Evolutionary conservation across 345 rosid species (phyloP), one percentile per base, ranked within the genome.

Genomic region (Linum usitatissimum): DNA sequence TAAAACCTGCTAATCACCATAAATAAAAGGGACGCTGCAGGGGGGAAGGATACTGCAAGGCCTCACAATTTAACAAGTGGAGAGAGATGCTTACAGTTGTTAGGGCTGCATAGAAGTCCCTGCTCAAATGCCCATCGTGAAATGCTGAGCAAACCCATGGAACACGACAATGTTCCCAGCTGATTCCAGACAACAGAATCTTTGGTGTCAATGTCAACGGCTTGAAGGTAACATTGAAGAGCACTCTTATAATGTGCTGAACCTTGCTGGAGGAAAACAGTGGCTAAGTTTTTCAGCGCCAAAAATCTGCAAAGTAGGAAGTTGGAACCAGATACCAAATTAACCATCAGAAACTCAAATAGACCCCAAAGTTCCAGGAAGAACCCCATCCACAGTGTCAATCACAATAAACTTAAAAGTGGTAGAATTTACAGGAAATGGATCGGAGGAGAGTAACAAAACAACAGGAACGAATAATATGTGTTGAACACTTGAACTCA

Each of bases 71-170:
- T 7, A 21, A 13, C 8, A 60, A 42, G 18, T 51, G 51, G 19
- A 69, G 23, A 75, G 36, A 40, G 59, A 53, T 17, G 57, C 93
- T 71, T 81, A 92, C 97, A 90, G 55, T 93, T 93, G 78, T 83
- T 93, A 56, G 99, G 99, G 78, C 99, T 93, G 78, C 99, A 89
- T 53, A 90, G 60, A 74, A 93, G 94, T 71, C 99, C 99, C 70
- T 93, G 99, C 80, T 93, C 99, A 76, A 93, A 93, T 53, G 99
- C 99, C 99, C 96, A 93, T 45, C 96, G 94, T 30, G 94, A 87
- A 71, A 84, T 81, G 76, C 96, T 90, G 70, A 90, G 74, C 65
- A 78, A 66, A 61, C 96, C 97, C 94, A 93, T 90, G 23, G 97
- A 87, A 75, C 99, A 90, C n/a, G 99, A 86, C 39, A 90, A 80